phyloP scores from a whole-genome alignment of 2,329 filamentous ascomycete species.

The Didymella keratinophila region DNA sequence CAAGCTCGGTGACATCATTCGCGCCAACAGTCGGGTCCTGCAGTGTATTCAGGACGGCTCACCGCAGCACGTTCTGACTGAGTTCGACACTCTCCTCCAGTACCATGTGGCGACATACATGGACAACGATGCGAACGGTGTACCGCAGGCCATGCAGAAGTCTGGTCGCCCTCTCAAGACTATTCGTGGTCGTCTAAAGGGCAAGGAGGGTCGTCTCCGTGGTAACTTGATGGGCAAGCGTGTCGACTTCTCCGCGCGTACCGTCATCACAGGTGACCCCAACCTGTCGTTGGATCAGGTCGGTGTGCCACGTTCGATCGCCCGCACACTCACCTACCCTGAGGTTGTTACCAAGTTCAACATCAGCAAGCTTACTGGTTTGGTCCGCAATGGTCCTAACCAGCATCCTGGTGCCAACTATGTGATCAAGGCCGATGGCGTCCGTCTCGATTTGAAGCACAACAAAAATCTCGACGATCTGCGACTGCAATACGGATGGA shows the following conservation, averaged over 20 bases:
- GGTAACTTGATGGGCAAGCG: slow-evolving; percentile 98
- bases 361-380: slow-evolving; percentile 85
- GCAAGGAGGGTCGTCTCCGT: slow-evolving; percentile 96
- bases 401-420: slow-evolving; percentile 97
- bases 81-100: slow-evolving; percentile 91
- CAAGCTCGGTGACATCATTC: slow-evolving; percentile 98
- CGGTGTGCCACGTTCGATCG: slow-evolving; percentile 92
- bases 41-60: slow-evolving; percentile 91
- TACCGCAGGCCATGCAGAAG: slow-evolving; percentile 94
- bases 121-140: slow-evolving; percentile 98
- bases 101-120: slow-evolving; percentile 99
- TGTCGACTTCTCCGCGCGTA: slow-evolving; percentile 98
- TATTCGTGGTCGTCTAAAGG: slow-evolving; percentile 95
- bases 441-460: slow-evolving; percentile 92
- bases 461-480: slow-evolving; percentile 88
- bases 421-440: slow-evolving; percentile 91
- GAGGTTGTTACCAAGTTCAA: slow-evolving; percentile 99
- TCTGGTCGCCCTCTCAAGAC: slow-evolving; percentile 96
- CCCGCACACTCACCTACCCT: slow-evolving; percentile 90
- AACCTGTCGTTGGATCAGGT: slow-evolving; percentile 97
- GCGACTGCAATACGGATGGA: slow-evolving; percentile 94
- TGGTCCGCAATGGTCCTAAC: slow-evolving; percentile 93
- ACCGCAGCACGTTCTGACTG: slow-evolving; percentile 85
- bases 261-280: slow-evolving; percentile 98
- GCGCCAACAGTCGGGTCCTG: slow-evolving; percentile 93